phyloP scores from a whole-genome alignment of 2,329 filamentous ascomycete species.

The Hypoxylon sp. region DNA sequence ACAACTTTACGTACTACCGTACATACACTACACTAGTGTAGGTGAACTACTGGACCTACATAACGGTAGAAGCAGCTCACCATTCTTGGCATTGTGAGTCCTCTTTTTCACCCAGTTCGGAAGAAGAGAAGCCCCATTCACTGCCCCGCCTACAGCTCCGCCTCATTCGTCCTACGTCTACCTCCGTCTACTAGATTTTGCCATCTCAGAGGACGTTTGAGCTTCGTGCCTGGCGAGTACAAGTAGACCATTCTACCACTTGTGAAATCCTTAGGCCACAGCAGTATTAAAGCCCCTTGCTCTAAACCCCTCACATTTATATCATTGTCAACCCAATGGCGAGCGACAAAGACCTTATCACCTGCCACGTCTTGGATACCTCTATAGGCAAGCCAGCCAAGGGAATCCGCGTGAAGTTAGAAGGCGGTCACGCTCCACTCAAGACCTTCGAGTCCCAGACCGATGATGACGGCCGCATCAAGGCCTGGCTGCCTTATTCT shows the following conservation, averaged over 20 bases:
- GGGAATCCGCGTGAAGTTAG: slow-evolving; percentile 76
- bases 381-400: slow-evolving; percentile 78
- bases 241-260: slow-evolving; percentile 33
- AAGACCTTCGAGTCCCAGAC: slow-evolving; percentile 76
- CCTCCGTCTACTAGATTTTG: slow-evolving; percentile 10
- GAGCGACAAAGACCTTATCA: slow-evolving; percentile 75
- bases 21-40: slow-evolving; percentile 6
- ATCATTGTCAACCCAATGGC: slow-evolving; percentile 47
- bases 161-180: slow-evolving; percentile 44
- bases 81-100: slow-evolving; percentile 20
- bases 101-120: slow-evolving; percentile 21
- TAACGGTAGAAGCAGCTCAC: neutral
- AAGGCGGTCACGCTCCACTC: slow-evolving; percentile 58
- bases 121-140: slow-evolving; percentile 30
- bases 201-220: slow-evolving; percentile 24
- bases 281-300: neutral
- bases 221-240: slow-evolving; percentile 32
- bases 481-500: slow-evolving; percentile 75
- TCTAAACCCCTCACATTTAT: slow-evolving; percentile 12
- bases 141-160: slow-evolving; percentile 39
- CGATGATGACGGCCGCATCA: slow-evolving; percentile 82
- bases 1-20: slow-evolving; percentile 6
- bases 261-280: slow-evolving; percentile 9
- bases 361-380: slow-evolving; percentile 90
- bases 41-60: slow-evolving; percentile 1